Evolutionary conservation across 2,329 filamentous ascomycete species (phyloP), one percentile per base, ranked within the genome.

Genomic region (Fusarium haematococcum): DNA sequence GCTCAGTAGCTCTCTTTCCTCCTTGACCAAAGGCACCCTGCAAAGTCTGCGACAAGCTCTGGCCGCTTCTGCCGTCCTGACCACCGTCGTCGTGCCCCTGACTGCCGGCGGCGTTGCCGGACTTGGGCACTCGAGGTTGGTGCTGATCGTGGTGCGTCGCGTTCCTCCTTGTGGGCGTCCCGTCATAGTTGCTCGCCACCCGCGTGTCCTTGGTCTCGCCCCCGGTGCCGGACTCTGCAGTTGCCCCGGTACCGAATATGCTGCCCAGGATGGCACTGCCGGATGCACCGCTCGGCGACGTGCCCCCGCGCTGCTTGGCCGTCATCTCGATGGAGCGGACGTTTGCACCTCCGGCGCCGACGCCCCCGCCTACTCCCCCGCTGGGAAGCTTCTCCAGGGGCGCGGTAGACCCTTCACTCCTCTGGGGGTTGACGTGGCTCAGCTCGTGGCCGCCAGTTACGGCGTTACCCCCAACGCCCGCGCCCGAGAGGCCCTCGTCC

Each of bases 331-430:
- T 71, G 8, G 73, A 73, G 13, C 82, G 78, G 18, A 76, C 69
- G 39, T 78, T 80, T 20, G 77, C 45, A 25, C 78, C 79, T 6
- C 80, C 82, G 1, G 48, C 78, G 1, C 81, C 81, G 33, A 72
- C 68, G 4, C 82, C 81, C 1, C 82, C 82, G 0, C 81, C 81
- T 2, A 81, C 77, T 7, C 80, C 79, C 1, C 82, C 82, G 1
- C 79, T 76, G 6, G 82, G 81, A 0, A 83, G 76, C 68, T 82
- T 76, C n/a, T 82, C 80, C 27, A 16, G 67, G 27, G 66, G 48
- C n/a, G 67, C 73, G 6, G 80, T 77, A 3, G 77, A 79, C n/a
- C 73, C 30, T 7, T 75, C 70, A 7, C 63, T 75, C 33, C 71
- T 73, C 6, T 75, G 50, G 2, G 75, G 69, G 67, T 78, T 73